Base-by-base conservation (phyloP, 2,329 filamentous ascomycete genomes). In the Fusarium odoratissimum region DNA sequence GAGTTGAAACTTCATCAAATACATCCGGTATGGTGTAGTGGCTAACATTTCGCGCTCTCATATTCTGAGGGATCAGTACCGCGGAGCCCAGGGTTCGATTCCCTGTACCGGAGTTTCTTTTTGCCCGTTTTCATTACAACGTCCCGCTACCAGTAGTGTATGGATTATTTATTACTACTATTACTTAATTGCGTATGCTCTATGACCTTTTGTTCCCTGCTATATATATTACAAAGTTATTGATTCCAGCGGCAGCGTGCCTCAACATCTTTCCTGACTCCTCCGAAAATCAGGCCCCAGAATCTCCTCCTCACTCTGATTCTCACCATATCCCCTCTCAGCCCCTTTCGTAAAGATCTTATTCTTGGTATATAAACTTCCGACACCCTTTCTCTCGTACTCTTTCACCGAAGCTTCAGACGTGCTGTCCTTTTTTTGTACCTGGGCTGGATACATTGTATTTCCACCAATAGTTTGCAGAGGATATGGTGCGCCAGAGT, bases 21-120 rank as follows among this genome's bases (percentile, higher is more conserved):
- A 28, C 14, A 66, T 78, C 77, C 77, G 77, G 77, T 79, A 79
- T 79, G 77, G 77, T 79, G 77, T 79, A 79, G 76, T 79, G 77
- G 77, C 77, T 76, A 79, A 79, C 77, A 79, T 79, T 78, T 78
- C 76, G 74, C 77, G 77, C 77, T 79, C 67, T 79, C 77, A 79
- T 64, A 67, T 69, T 56, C 25, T 77, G 72, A 75, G 76, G 62
- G 75, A 75, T 60, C 21, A 48, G 60, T 57, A 64, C 73, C 75
- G 73, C 73, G 71, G 75, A 75, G 75, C 74, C 71, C 71, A 76
- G 74, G 75, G 74, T 76, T 76, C 74, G 74, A 76, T 76, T 76
- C 74, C 74, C 74, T 76, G 74, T 76, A 76, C 74, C 74, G 74
- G 74, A 76, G 74, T 25, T 28, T 13, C 2, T 0, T 57, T 57